Evolutionary conservation across 2,329 filamentous ascomycete genomes (phyloP).

Genomic region (Boeremia exigua): DNA sequence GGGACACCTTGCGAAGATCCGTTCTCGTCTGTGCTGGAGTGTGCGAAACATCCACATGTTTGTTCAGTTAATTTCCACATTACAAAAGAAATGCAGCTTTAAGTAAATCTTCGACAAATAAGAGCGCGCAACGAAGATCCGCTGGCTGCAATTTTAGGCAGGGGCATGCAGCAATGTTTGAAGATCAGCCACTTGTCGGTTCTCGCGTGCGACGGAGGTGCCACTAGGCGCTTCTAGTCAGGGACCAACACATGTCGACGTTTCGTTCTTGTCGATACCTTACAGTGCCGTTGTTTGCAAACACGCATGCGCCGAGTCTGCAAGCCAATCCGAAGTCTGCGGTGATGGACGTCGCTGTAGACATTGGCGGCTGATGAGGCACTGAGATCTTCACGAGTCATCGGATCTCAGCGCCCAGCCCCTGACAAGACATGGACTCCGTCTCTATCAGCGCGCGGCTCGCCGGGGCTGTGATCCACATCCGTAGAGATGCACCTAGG

Average conservation of each 20-base stretch:
- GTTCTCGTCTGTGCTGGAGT: constrained; percentile 2
- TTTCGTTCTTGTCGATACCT: constrained; percentile 27
- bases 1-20: constrained; percentile 17
- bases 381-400: constrained; percentile 1
- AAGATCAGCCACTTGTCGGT: constrained; percentile 39
- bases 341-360: background rate
- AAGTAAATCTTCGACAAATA: constrained; percentile 9
- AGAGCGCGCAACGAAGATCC: background rate
- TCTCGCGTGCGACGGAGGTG: constrained; percentile 28
- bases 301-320: constrained; percentile 9
- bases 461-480: constrained; percentile 24
- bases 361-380: constrained; percentile 1
- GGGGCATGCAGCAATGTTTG: constrained; percentile 37
- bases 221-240: constrained; percentile 29
- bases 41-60: constrained; percentile 3
- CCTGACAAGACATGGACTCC: constrained; percentile 23
- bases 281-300: background rate
- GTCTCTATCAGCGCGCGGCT: constrained; percentile 31
- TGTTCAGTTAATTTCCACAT: constrained; percentile 10
- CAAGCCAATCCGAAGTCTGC: constrained; percentile 7
- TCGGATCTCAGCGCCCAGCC: constrained; percentile 20
- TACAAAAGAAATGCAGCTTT: constrained; percentile 2
- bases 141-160: constrained; percentile 33
- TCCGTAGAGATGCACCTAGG: constrained; percentile 21
- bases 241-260: constrained; percentile 17